Conservation (phyloP, 192 early-diverging fungal genomes). For the Spinellus fusiger region DNA sequence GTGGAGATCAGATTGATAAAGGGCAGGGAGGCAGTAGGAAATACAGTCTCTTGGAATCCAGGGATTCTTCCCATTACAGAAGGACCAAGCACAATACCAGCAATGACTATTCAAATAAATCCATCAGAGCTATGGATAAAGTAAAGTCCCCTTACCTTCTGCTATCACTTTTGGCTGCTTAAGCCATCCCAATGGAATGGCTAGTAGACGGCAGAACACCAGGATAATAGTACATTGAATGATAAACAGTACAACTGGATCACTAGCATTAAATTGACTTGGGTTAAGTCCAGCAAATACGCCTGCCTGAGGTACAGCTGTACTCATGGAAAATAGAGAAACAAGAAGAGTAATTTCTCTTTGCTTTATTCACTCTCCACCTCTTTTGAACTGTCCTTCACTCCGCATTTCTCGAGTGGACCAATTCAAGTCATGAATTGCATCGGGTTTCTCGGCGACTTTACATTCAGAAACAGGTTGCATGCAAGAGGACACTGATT, state of each 20-base stretch:
- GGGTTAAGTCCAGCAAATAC: constrained; percentile 66
- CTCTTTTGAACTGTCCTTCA: too few relatives aligned
- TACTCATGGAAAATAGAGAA: neutral
- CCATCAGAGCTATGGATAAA: neutral
- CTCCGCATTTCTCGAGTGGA: too few relatives aligned
- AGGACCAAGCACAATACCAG: constrained; percentile 85
- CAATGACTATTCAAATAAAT: constrained; percentile 49
- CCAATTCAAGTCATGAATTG: too few relatives aligned
- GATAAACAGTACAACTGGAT: constrained; percentile 72
- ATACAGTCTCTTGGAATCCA: constrained; percentile 61
- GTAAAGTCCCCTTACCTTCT: constrained; percentile 40
- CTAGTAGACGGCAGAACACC: constrained; percentile 60
- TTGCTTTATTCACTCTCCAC: too few relatives aligned
- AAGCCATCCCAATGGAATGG: constrained; percentile 51
- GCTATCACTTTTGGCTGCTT: constrained; percentile 86
- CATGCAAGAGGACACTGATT: too few relatives aligned
- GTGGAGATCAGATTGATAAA: constrained; percentile 75
- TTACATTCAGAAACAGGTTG: too few relatives aligned
- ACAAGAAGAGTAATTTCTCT: neutral
- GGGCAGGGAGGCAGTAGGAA: constrained; percentile 63
- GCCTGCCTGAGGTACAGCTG: constrained; percentile 32
- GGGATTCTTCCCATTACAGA: constrained; percentile 74
- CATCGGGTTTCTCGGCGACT: too few relatives aligned
- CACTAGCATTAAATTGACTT: constrained; percentile 35
- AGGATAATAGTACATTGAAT: constrained; percentile 74